Percentiles rank a stretch among this genome's conserved stretches.
These are phyloP conservation scores for Globisporangium mamillatum DNA, from an alignment of 352 stramenopile species.

Conservation along the genomic window DNA sequence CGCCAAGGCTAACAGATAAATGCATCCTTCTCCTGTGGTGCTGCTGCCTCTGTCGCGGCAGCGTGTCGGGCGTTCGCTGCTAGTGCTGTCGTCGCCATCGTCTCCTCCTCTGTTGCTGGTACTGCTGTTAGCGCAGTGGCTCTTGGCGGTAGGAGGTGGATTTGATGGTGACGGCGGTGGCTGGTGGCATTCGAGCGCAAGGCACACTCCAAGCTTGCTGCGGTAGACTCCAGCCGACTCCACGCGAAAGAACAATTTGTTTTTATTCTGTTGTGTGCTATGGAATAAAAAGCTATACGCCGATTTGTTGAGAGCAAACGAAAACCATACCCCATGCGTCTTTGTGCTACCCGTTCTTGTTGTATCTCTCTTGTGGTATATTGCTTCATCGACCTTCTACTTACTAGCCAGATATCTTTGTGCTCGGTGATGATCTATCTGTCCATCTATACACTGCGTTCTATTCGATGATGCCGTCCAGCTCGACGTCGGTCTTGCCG, in stretches of 20 bases:
- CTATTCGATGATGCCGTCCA: constrained; percentile 63
- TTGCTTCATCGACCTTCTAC: not conserved
- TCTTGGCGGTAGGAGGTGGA: not conserved
- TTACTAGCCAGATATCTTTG: not conserved
- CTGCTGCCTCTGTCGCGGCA: not conserved
- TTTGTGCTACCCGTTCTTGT: constrained; percentile 19
- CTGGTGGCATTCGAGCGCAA: not conserved
- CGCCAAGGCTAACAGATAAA: constrained; percentile 99
- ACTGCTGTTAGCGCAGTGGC: constrained; percentile 5
- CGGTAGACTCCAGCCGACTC: constrained; percentile 21
- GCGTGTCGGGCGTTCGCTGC: not conserved
- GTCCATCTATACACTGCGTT: not conserved
- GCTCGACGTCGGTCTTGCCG: constrained; percentile 63
- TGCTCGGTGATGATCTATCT: not conserved
- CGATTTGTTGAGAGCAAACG: constrained; percentile 84
- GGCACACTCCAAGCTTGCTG: not conserved
- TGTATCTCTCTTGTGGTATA: not conserved
- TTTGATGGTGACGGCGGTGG: not conserved
- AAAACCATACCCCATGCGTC: not conserved
- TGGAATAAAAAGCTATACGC: constrained; percentile 69
- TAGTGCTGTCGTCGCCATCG: not conserved
- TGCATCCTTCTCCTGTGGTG: constrained; percentile 17
- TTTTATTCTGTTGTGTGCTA: constrained; percentile 32
- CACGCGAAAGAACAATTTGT: constrained; percentile 15
- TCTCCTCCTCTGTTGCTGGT: not conserved